Conservation (phyloP, 257 asterid species). For the Galeopsis tetrahit region DNA sequence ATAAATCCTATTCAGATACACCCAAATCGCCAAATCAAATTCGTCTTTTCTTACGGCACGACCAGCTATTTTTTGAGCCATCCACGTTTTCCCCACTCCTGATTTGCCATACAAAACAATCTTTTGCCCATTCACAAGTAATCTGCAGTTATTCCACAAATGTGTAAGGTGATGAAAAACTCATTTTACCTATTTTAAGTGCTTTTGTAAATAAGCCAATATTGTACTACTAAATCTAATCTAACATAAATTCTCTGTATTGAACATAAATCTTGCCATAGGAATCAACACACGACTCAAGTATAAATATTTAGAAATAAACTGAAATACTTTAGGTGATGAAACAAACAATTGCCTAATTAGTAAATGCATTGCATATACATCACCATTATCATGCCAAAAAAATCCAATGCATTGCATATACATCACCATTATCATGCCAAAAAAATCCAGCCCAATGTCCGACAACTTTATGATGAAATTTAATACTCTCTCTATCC, state of each 20-base stretch:
- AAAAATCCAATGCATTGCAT: background rate
- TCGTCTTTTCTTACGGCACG: slow-evolving; percentile 23
- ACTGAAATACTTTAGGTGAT: background rate
- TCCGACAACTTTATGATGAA: background rate
- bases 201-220: background rate
- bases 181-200: background rate
- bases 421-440: background rate
- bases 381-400: background rate
- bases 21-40: slow-evolving; percentile 38
- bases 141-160: slow-evolving; percentile 32
- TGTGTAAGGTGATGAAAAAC: background rate
- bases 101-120: slow-evolving; percentile 34
- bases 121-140: background rate
- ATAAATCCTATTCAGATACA: slow-evolving; percentile 33
- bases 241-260: background rate
- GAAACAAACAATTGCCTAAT: background rate
- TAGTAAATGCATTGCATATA: background rate
- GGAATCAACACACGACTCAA: too few relatives aligned
- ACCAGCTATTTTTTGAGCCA: slow-evolving; percentile 38
- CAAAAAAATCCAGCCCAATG: background rate
- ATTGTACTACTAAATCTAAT: background rate
- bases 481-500: background rate
- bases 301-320: background rate
- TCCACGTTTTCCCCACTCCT: slow-evolving; percentile 55
- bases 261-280: background rate